These are phyloP conservation scores for Salix arbutifolia DNA, from an alignment of 345 rosid species.

Conservation along the genomic window DNA sequence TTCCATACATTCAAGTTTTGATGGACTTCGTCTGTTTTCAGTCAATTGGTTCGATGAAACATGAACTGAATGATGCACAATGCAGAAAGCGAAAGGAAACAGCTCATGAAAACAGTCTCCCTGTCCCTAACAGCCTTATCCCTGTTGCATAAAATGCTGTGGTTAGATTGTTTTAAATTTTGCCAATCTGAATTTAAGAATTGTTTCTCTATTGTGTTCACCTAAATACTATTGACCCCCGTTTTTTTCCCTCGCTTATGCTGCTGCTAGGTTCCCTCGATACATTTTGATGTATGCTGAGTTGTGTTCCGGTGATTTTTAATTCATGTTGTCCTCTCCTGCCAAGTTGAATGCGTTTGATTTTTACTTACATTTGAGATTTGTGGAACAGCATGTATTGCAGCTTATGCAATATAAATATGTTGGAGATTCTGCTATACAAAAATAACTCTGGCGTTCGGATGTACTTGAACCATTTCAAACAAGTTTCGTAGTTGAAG, in stretches of 20 bases:
- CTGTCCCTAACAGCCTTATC: neutral
- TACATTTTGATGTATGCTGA: neutral
- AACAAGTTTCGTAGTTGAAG: no score
- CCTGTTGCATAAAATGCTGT: neutral
- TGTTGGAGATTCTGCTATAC: neutral
- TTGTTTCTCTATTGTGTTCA: neutral
- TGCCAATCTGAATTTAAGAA: neutral
- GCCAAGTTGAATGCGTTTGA: no score
- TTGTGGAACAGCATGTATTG: neutral
- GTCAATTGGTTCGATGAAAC: neutral
- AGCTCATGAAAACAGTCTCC: neutral
- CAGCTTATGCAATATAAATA: neutral
- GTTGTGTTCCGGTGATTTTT: neutral
- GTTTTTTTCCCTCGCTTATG: neutral
- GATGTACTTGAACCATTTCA: neutral
- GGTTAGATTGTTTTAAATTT: neutral
- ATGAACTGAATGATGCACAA: neutral
- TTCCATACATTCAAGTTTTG: neutral
- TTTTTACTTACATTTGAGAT: neutral
- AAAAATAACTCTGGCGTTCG: neutral
- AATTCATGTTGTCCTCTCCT: neutral
- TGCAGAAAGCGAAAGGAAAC: neutral
- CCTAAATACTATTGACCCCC: no score
- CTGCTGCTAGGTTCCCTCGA: neutral
- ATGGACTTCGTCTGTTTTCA: neutral